phyloP scores from a whole-genome alignment of 371 early-diverging fungal species.

The Mortierella sp. region DNA sequence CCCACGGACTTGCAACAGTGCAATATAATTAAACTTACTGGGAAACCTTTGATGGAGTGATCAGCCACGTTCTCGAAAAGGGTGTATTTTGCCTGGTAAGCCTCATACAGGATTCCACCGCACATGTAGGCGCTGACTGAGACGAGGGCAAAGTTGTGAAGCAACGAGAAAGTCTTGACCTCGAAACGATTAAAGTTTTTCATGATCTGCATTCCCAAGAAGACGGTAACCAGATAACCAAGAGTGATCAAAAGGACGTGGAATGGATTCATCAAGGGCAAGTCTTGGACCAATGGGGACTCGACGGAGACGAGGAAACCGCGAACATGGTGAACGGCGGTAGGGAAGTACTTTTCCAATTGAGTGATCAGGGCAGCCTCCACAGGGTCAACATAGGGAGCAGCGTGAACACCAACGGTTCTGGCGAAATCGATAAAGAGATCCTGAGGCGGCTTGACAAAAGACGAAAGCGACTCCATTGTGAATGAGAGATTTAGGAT shows the following conservation, averaged over 20 bases:
- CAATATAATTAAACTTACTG: conserved; percentile 53
- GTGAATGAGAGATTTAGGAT: conserved; percentile 8
- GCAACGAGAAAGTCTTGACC: conserved; percentile 59
- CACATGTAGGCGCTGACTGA: conserved; percentile 68
- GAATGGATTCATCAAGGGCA: conserved; percentile 74
- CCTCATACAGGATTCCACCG: conserved; percentile 60
- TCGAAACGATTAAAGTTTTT: conserved; percentile 52
- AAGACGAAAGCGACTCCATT: conserved; percentile 42
- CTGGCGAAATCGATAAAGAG: conserved; percentile 51
- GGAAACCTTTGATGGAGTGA: conserved; percentile 51
- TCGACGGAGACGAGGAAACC: conserved; percentile 45
- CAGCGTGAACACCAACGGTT: conserved; percentile 43
- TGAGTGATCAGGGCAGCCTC: conserved; percentile 39
- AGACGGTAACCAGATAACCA: conserved; percentile 60
- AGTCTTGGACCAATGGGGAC: conserved; percentile 58
- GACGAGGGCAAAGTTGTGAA: conserved; percentile 66
- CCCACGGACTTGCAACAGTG: neutral
- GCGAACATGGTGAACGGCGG: conserved; percentile 35
- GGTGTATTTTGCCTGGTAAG: conserved; percentile 59
- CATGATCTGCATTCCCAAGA: conserved; percentile 64
- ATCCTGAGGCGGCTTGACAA: conserved; percentile 49
- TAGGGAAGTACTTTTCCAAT: conserved; percentile 38
- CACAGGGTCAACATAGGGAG: conserved; percentile 54
- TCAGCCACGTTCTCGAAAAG: conserved; percentile 63
- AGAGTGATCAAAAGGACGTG: conserved; percentile 63